A percentile compares a stretch with the other conserved stretches of the same genome.
Conservation (phyloP, 495 filamentous ascomycete genomes). For the Chaetomidium leptoderma region DNA sequence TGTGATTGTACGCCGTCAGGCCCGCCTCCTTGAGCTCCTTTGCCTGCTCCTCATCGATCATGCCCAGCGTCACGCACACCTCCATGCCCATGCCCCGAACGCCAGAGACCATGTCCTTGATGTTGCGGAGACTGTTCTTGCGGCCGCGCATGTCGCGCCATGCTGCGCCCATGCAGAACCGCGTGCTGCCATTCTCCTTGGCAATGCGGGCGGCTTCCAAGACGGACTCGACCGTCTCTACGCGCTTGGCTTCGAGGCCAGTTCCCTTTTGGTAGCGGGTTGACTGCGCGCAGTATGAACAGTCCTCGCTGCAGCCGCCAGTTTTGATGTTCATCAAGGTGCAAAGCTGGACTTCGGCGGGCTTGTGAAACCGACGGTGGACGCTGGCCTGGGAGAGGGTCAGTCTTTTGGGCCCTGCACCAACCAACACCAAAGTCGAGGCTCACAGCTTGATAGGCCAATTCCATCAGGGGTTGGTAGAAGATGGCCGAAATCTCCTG, state of each 20-base stretch:
- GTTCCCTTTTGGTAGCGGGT: slow-evolving; percentile 75
- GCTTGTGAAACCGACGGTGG: slow-evolving; percentile 77
- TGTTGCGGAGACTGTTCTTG: slow-evolving; percentile 69
- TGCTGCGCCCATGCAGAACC: slow-evolving; percentile 89
- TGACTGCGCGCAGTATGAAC: slow-evolving; percentile 83
- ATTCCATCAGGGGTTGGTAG: slow-evolving; percentile 68
- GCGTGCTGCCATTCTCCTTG: slow-evolving; percentile 71
- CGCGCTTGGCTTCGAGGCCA: slow-evolving; percentile 70
- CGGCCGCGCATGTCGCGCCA: slow-evolving; percentile 90
- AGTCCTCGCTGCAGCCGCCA: slow-evolving; percentile 85
- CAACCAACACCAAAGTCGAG: neutral
- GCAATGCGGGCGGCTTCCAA: slow-evolving; percentile 70
- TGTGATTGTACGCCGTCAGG: slow-evolving; percentile 85
- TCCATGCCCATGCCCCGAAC: slow-evolving; percentile 79
- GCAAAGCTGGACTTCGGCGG: slow-evolving; percentile 76
- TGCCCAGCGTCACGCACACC: slow-evolving; percentile 80
- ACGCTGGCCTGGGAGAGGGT: slow-evolving; percentile 53
- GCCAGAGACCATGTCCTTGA: slow-evolving; percentile 75
- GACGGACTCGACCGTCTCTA: slow-evolving; percentile 72
- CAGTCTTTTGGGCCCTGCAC: neutral
- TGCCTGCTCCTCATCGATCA: slow-evolving; percentile 76
- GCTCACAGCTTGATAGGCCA: slow-evolving; percentile 68
- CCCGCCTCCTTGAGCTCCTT: slow-evolving; percentile 75
- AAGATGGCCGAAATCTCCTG: slow-evolving; percentile 74
- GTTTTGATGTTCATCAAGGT: slow-evolving; percentile 94